phyloP scores from a whole-genome alignment of 495 filamentous ascomycete genomes.

The Cenococcum geophilum region DNA sequence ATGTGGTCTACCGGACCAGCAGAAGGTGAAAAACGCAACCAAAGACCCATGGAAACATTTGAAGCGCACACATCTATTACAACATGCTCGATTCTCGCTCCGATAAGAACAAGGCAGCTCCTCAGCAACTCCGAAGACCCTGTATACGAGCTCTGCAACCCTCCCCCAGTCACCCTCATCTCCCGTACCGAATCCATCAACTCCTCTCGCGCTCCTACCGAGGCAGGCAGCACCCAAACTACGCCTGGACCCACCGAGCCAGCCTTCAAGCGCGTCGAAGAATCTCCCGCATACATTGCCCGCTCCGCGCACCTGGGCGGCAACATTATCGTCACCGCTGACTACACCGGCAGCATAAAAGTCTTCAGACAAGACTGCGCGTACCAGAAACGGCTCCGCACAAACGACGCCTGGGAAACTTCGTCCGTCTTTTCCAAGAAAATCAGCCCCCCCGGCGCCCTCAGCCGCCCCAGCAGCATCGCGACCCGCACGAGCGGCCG shows the following conservation, averaged over 20 bases:
- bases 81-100: conserved; percentile 80
- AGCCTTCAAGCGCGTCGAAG: conserved; percentile 50
- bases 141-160: conserved; percentile 93
- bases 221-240: conserved; percentile 24
- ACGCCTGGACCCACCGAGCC: conserved; percentile 37
- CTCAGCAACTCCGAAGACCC: conserved; percentile 81
- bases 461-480: conserved; percentile 62
- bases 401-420: conserved; percentile 59
- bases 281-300: conserved; percentile 64
- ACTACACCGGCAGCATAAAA: conserved; percentile 83
- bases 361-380: conserved; percentile 94
- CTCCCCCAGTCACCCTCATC: conserved; percentile 79
- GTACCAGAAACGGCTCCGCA: conserved; percentile 51
- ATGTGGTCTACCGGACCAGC: conserved; percentile 68
- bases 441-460: conserved; percentile 44
- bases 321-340: conserved; percentile 88
- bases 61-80: conserved; percentile 85
- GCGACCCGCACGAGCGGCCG: conserved; percentile 51
- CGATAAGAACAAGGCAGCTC: conserved; percentile 66
- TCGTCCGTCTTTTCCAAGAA: conserved; percentile 73
- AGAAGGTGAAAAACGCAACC: conserved; percentile 64
- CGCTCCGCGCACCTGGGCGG: conserved; percentile 72
- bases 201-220: conserved; percentile 38
- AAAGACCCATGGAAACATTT: conserved; percentile 75
- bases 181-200: conserved; percentile 56